Conservation (phyloP, 208 protist genomes). For the Tritrichomonas musculus region DNA sequence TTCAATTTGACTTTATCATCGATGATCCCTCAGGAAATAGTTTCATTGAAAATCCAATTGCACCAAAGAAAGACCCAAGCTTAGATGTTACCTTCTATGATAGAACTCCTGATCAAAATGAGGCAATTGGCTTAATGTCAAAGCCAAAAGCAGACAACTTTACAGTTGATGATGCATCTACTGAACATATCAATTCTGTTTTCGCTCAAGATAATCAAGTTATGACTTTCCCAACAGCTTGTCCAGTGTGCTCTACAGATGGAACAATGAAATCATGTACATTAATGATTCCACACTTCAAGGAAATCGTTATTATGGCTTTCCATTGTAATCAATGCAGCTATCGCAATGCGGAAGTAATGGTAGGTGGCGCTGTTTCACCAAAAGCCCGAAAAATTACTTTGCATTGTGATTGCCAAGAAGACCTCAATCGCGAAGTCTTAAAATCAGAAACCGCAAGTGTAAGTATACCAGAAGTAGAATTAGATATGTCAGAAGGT, state of each 20-base stretch:
- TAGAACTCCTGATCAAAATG: background rate
- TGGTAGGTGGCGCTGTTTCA: background rate
- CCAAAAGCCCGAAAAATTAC: background rate
- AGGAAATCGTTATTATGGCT: conserved; percentile 21
- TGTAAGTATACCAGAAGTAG: background rate
- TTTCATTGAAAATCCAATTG: conserved; percentile 23
- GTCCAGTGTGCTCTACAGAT: background rate
- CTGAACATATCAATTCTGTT: background rate
- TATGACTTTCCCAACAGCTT: background rate
- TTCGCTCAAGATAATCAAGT: background rate
- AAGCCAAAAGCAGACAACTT: background rate
- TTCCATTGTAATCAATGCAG: background rate
- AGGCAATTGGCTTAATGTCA: background rate
- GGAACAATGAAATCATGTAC: background rate
- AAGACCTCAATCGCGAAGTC: conserved; percentile 1
- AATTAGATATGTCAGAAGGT: background rate
- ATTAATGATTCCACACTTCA: background rate
- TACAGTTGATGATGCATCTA: background rate
- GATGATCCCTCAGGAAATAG: conserved; percentile 26
- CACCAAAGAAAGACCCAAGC: background rate
- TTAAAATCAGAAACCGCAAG: background rate
- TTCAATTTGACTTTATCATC: conserved; percentile 10
- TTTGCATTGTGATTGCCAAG: background rate
- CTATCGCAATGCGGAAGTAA: conserved; percentile 23
- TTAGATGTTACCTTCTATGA: background rate